These are phyloP conservation scores for Melampsora abietis-canadensis DNA, from an alignment of 1,284 basidiomycete genomes.

Conservation along the genomic window DNA sequence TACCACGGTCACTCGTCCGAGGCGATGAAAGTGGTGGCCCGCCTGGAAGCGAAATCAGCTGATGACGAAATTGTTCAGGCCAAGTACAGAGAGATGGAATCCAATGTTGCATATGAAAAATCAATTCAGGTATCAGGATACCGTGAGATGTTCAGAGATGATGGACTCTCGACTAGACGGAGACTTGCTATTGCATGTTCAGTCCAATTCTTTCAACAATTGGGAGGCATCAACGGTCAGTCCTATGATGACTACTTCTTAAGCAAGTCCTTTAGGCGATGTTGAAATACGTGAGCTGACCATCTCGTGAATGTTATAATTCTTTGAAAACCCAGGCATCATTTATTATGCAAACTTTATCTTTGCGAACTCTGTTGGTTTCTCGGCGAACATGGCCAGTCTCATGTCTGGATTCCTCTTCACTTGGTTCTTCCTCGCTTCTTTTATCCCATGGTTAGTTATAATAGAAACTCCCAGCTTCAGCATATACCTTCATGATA, in stretches of 20 bases:
- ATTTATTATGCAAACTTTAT: constrained; percentile 50
- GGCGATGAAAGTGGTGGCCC: constrained; percentile 48
- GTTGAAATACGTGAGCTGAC: background rate
- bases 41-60: constrained; percentile 45
- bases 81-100: constrained; percentile 48
- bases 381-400: constrained; percentile 44
- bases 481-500: too few species aligned
- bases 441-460: constrained; percentile 40
- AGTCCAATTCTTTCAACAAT: constrained; percentile 54
- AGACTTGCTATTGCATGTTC: constrained; percentile 53
- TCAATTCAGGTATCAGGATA: constrained; percentile 48
- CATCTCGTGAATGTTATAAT: background rate
- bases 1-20: constrained; percentile 48
- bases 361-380: constrained; percentile 44
- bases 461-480: background rate
- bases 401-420: constrained; percentile 52
- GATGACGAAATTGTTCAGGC: constrained; percentile 47
- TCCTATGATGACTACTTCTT: background rate
- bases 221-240: constrained; percentile 52
- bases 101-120: constrained; percentile 49
- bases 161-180: constrained; percentile 49
- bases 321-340: constrained; percentile 33
- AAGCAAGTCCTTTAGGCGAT: background rate
- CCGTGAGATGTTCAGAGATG: constrained; percentile 50
- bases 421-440: constrained; percentile 50